Conservation (phyloP, 164 flowering plant genomes). For the Nymphaea thermarum region DNA sequence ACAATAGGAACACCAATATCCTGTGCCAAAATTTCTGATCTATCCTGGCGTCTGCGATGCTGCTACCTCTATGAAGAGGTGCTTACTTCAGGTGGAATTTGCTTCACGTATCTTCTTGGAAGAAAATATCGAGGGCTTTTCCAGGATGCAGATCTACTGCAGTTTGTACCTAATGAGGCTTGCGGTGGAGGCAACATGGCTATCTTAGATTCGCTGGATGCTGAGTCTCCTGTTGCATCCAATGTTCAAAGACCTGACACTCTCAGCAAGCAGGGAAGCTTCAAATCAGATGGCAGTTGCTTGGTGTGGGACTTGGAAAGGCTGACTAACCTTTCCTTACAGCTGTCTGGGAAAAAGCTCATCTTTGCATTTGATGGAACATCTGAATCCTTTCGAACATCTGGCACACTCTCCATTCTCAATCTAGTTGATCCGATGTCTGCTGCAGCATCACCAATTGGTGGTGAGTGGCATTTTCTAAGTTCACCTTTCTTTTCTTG, state of each 20-base stretch:
- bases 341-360: slow-evolving; percentile 87
- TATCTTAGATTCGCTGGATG: slow-evolving; percentile 80
- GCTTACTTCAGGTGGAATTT: slow-evolving; percentile 81
- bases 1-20: slow-evolving; percentile 71
- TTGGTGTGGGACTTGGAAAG: slow-evolving; percentile 95
- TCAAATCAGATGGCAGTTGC: slow-evolving; percentile 85
- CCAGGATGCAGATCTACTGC: slow-evolving; percentile 83
- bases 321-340: slow-evolving; percentile 69
- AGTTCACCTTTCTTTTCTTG: not conserved
- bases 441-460: slow-evolving; percentile 99
- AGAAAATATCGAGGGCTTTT: slow-evolving; percentile 97
- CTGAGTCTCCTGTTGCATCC: slow-evolving; percentile 51
- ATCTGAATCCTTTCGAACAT: slow-evolving; percentile 56
- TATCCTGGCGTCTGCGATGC: slow-evolving; percentile 81
- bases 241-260: slow-evolving; percentile 52
- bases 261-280: slow-evolving; percentile 36
- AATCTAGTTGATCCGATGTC: slow-evolving; percentile 98
- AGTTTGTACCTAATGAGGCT: slow-evolving; percentile 93
- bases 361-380: slow-evolving; percentile 99
- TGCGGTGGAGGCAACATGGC: slow-evolving; percentile 99
- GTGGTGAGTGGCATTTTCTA: slow-evolving; percentile 41
- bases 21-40: slow-evolving; percentile 48
- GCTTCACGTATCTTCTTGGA: slow-evolving; percentile 97
- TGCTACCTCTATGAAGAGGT: slow-evolving; percentile 97
- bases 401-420: slow-evolving; percentile 69